phyloP scores from a whole-genome alignment of 148 eudicot species.

The Camellia japonica region DNA sequence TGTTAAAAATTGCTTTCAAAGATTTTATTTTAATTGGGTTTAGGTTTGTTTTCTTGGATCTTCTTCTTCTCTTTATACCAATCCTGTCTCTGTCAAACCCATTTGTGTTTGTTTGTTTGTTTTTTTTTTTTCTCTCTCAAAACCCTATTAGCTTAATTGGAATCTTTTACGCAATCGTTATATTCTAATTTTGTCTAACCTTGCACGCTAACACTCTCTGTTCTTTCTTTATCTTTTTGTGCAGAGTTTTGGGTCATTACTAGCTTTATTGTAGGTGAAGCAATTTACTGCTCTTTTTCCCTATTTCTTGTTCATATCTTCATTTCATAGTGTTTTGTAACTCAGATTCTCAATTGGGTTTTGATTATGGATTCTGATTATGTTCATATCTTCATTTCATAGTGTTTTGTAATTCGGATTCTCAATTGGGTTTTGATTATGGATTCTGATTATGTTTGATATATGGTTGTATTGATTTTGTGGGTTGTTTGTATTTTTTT shows the following conservation, averaged over 20 bases:
- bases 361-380: not conserved
- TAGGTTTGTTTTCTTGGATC: not conserved
- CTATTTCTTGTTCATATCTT: not conserved
- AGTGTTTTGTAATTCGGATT: not conserved
- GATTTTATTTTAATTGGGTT: not conserved
- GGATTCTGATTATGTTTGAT: not conserved
- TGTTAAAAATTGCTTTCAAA: not conserved
- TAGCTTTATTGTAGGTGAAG: not conserved
- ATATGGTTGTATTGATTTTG: not conserved
- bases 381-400: no score
- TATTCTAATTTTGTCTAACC: conserved; percentile 8
- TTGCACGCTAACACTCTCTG: conserved; percentile 13
- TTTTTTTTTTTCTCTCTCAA: not conserved
- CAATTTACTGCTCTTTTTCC: not conserved
- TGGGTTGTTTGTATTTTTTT: not conserved
- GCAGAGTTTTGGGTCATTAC: not conserved
- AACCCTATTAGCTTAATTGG: conserved; percentile 7
- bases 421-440: not conserved
- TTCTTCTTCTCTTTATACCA: conserved; percentile 12
- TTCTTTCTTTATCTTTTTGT: not conserved
- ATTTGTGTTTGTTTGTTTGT: not conserved
- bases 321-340: not conserved
- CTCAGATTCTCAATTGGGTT: no score
- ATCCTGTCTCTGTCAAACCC: conserved; percentile 16
- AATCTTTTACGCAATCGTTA: not conserved